Conservation (phyloP, 78 protist species). For the Protostelium mycophagum region DNA sequence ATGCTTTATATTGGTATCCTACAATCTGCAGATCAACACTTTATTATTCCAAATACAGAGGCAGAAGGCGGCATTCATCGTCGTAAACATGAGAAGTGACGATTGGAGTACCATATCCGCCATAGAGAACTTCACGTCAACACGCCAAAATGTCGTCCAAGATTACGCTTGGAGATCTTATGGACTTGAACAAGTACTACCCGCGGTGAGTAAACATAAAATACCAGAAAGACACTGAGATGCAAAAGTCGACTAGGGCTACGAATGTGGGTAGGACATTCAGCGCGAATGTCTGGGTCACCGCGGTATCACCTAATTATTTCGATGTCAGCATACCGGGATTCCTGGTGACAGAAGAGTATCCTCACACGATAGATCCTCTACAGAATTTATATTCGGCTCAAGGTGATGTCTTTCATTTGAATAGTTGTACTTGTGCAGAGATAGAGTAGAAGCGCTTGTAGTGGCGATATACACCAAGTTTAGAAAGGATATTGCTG, state of each 20-base stretch:
- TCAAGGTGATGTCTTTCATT: background rate
- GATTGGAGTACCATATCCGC: background rate
- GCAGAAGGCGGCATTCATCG: conserved; percentile 16
- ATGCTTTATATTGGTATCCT: conserved; percentile 76
- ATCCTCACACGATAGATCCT: background rate
- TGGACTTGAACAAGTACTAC: background rate
- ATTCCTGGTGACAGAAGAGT: conserved; percentile 4
- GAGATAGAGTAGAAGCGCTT: background rate
- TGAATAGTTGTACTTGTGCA: background rate
- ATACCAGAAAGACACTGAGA: background rate
- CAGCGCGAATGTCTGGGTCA: conserved; percentile 8
- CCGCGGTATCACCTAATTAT: conserved; percentile 57
- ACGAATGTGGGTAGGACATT: conserved; percentile 50
- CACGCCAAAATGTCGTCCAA: background rate
- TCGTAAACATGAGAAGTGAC: background rate
- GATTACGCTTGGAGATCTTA: conserved; percentile 4
- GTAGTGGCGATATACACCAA: too few species aligned
- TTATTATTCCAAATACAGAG: conserved; percentile 38
- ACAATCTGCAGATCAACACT: conserved; percentile 47
- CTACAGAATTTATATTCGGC: background rate
- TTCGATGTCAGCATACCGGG: conserved; percentile 22
- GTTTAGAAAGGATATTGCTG: too few species aligned
- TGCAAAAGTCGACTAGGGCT: conserved; percentile 7
- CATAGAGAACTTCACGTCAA: background rate
- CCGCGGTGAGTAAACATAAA: background rate